Conservation (phyloP, 352 stramenopile genomes). For the Globisporangium canariense region DNA sequence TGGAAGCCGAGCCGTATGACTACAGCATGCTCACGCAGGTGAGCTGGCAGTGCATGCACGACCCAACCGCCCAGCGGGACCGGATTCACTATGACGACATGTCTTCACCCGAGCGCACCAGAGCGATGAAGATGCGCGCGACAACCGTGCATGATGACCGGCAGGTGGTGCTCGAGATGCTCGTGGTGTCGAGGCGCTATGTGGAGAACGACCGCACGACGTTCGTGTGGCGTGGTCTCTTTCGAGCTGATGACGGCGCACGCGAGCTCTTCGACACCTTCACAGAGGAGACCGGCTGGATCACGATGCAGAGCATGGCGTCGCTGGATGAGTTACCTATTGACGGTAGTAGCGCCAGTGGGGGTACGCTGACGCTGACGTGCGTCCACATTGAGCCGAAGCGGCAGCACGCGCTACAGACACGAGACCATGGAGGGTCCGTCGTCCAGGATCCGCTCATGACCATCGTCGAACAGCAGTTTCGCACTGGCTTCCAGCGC, state of each 20-base stretch:
- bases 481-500: background rate
- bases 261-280: background rate
- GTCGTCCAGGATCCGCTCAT: background rate
- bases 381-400: slow-evolving; percentile 7
- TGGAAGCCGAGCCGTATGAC: slow-evolving; percentile 1
- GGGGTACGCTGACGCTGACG: slow-evolving; percentile 3
- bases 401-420: background rate
- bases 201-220: slow-evolving; percentile 4
- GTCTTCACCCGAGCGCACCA: background rate
- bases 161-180: background rate
- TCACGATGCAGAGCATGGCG: background rate
- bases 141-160: background rate
- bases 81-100: background rate
- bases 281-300: slow-evolving; percentile 8
- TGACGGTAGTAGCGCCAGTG: background rate
- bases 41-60: background rate
- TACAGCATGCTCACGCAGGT: background rate
- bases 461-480: background rate
- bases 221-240: background rate
- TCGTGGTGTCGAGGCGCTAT: background rate
- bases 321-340: background rate
- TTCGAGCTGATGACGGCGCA: background rate
- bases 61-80: background rate
- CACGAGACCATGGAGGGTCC: background rate
- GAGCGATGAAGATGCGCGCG: background rate